Evolutionary conservation across 768 basidiomycete genomes (phyloP).

Genomic region (Kwoniella shandongensis): DNA sequence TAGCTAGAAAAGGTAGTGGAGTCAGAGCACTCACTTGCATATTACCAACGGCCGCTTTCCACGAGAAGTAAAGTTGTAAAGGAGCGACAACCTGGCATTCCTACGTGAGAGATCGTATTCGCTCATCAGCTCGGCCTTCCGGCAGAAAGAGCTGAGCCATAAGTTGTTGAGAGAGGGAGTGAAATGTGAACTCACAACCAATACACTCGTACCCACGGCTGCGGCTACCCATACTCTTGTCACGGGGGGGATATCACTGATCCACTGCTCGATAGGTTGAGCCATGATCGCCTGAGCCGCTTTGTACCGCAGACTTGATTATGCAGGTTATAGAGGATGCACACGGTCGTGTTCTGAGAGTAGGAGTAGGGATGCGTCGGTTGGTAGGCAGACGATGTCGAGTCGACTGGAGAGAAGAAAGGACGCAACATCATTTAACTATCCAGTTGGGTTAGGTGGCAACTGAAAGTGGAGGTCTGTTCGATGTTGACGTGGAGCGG

Average conservation of each 20-base stretch:
- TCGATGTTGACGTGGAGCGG: not conserved
- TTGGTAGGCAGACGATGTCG: too few species aligned
- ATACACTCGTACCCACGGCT: conserved; percentile 74
- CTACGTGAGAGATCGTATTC: conserved; percentile 57
- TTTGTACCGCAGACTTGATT: not conserved
- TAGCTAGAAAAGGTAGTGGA: too few species aligned
- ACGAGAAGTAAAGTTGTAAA: conserved; percentile 88
- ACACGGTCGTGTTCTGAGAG: too few species aligned
- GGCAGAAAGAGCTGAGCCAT: conserved; percentile 56
- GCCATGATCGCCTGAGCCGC: conserved; percentile 24
- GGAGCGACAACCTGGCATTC: conserved; percentile 91
- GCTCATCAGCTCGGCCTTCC: too few species aligned
- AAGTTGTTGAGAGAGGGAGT: conserved; percentile 60
- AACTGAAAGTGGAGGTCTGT: conserved; percentile 5
- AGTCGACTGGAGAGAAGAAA: too few species aligned
- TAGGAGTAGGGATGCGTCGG: too few species aligned
- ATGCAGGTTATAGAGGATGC: too few species aligned
- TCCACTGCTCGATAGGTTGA: conserved; percentile 75
- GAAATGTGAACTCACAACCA: conserved; percentile 72
- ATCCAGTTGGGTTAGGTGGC: conserved; percentile 1
- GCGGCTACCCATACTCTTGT: conserved; percentile 82
- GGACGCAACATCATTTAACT: too few species aligned
- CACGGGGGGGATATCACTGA: conserved; percentile 85
- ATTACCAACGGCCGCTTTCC: conserved; percentile 77
- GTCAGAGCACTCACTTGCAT: conserved; percentile 73